These are phyloP conservation scores for Ustilago cynodontis DNA, from an alignment of 1,284 basidiomycete species.

Conservation along the genomic window DNA sequence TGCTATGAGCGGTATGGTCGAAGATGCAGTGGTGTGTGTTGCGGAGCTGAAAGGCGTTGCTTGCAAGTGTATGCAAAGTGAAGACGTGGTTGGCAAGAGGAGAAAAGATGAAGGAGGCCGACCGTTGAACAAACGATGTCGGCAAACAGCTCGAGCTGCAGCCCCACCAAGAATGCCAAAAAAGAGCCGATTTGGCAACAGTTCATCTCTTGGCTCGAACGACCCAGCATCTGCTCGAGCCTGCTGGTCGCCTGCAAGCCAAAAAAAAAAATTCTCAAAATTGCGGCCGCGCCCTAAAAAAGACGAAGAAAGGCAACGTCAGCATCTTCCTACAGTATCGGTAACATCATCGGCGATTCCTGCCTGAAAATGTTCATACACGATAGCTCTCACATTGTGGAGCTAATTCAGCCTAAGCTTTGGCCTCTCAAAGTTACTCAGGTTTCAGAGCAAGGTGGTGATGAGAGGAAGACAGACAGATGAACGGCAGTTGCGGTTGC, in stretches of 20 bases:
- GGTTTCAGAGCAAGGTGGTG: too few species aligned
- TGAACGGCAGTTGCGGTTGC: background rate
- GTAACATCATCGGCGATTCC: too few species aligned
- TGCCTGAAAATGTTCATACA: too few species aligned
- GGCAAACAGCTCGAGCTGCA: background rate
- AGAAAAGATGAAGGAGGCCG: background rate
- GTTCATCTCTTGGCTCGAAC: background rate
- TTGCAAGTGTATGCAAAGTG: conserved; percentile 5
- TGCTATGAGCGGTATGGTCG: background rate
- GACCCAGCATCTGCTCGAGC: background rate
- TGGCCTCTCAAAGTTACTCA: too few species aligned
- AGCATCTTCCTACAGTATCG: background rate
- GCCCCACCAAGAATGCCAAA: conserved; percentile 1
- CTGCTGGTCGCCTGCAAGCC: too few species aligned
- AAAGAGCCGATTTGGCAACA: background rate
- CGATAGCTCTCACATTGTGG: background rate
- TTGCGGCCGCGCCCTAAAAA: conserved; percentile 8
- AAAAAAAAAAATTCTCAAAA: background rate
- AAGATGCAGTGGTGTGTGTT: background rate
- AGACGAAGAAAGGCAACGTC: conserved; percentile 11
- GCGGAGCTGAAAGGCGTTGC: background rate
- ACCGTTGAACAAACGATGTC: background rate
- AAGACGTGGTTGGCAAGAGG: background rate
- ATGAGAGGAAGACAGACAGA: background rate
- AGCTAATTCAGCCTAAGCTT: background rate